Evolutionary conservation across 1,284 basidiomycete species (phyloP).

Genomic region (Pholiota adiposa): DNA sequence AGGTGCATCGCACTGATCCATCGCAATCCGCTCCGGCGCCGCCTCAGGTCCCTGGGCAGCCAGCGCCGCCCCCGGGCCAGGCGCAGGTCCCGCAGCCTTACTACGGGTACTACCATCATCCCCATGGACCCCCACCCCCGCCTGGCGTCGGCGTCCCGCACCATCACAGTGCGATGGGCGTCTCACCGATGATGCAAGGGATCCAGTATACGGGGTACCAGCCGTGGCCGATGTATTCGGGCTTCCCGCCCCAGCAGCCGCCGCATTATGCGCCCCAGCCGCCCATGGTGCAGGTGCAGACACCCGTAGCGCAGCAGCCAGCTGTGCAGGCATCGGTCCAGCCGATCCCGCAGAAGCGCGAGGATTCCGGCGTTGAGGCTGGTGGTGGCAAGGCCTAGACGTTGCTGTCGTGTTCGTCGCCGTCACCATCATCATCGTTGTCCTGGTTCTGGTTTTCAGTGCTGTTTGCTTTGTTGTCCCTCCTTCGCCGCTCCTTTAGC

Average conservation of each 20-base stretch:
- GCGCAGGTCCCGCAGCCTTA: neutral
- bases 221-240: neutral
- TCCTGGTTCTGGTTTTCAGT: neutral
- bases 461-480: neutral
- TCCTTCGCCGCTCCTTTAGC: too few relatives aligned
- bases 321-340: too few relatives aligned
- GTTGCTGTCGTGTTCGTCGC: neutral
- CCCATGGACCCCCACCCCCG: neutral
- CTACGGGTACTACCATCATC: neutral
- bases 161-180: neutral
- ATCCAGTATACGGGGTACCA: neutral
- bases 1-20: neutral
- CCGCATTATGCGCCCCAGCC: neutral
- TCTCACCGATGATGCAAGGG: neutral
- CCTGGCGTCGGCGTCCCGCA: neutral
- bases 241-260: neutral
- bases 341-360: conserved; percentile 3
- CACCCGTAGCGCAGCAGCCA: neutral
- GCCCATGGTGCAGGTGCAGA: neutral
- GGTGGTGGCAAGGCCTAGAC: neutral
- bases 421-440: neutral
- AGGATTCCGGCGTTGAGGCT: neutral
- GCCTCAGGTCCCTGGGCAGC: neutral
- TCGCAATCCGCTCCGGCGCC: neutral
- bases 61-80: neutral